phyloP scores from a whole-genome alignment of 2,329 filamentous ascomycete genomes.

The Sporothrix luriei region DNA sequence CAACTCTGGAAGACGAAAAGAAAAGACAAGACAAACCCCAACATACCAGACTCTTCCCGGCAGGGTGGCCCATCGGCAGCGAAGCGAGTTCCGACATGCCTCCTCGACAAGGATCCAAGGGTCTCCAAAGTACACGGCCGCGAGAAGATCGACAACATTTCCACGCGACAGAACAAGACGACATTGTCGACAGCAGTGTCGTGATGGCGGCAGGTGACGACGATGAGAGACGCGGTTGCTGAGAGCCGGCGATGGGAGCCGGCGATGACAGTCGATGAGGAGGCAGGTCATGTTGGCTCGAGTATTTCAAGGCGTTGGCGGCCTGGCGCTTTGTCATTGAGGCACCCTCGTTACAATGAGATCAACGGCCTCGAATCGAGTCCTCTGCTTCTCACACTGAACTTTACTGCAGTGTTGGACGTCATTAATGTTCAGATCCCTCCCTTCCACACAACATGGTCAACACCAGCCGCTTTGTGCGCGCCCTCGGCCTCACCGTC shows the following conservation, averaged over 20 bases:
- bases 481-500: neutral
- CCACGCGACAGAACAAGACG: too few relatives aligned
- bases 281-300: neutral
- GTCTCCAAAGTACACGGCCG: too few relatives aligned
- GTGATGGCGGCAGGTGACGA: neutral
- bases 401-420: neutral
- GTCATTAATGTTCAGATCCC: too few relatives aligned
- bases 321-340: too few relatives aligned
- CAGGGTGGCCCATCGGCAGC: neutral
- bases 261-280: neutral
- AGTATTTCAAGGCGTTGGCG: neutral
- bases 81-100: conserved; percentile 1
- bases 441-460: neutral
- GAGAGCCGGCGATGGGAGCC: too few relatives aligned
- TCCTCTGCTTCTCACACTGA: neutral
- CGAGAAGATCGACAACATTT: neutral
- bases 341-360: too few relatives aligned
- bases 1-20: too few relatives aligned
- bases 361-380: neutral
- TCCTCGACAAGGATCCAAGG: too few relatives aligned
- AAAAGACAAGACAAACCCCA: too few relatives aligned
- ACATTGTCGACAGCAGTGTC: neutral
- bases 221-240: too few relatives aligned
- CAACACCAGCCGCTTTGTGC: neutral
- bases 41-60: too few relatives aligned